Evolutionary conservation across 2,329 filamentous ascomycete genomes (phyloP), one percentile per base, ranked within the genome.

Genomic region (Ploettnerulaceae sp.): DNA sequence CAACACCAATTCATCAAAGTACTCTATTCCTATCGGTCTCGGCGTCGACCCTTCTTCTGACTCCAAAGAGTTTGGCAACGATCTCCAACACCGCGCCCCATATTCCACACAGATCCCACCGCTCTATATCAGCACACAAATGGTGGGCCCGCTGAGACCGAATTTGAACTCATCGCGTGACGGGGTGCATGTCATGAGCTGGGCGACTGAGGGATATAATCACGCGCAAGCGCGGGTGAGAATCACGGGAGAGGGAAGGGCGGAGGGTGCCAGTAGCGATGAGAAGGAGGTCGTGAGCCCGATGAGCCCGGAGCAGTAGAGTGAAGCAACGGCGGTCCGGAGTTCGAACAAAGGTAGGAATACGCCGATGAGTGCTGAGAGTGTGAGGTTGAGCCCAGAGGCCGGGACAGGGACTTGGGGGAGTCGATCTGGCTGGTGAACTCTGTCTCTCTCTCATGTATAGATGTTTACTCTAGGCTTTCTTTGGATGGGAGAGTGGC

Each of bases 21-120:
- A 55, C 39, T 50, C 29, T 12, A 55, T 55, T 17, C 55, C 55
- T 9, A 57, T 59, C 36, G 55, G 57, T 4, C 48, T 57, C 2
- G 55, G 55, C n/a, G 29, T 57, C 31, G 39, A 47, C 5, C 28
- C 28, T 18, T 15, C 6, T 20, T 33, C 28, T 25, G 20, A 39
- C 14, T 25, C 18, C 22, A 25, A 25, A 20, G 7, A 37, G 8
- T 9, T 21, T 28, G 24, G 6, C 5, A 11, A 7, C 8, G 3
- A 29, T 5, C n/a, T 20, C 20, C 35, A 15, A 21, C 5, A 43
- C 26, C 41, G 22, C 24, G 15, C n/a, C 39, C 17, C 39, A 15
- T 21, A 18, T 3, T 21, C 32, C 26, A 15, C 5, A 4, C 36
- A 9, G 28, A 18, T 17, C 17, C 9, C 38, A 37, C 2, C 28